A percentile compares a stretch with the other conserved stretches of the same genome.
Evolutionary conservation across 176 grass and related monocot genomes (phyloP).

Genomic region (Alloteropsis semialata): DNA sequence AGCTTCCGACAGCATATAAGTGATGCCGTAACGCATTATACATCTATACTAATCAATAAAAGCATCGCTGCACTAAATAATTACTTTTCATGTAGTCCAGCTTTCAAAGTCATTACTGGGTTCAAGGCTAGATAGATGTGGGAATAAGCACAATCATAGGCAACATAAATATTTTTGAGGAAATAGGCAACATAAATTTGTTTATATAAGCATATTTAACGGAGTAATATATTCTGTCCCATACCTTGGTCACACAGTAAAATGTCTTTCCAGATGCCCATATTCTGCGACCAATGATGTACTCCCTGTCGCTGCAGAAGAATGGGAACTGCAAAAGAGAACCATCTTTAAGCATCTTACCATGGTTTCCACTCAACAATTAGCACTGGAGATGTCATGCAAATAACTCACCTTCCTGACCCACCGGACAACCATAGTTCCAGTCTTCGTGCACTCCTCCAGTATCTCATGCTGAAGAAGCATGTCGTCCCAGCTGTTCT

Average conservation of each 20-base stretch:
- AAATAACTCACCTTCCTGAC: conserved; percentile 67
- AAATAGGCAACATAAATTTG: background rate
- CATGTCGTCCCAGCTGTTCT: conserved; percentile 89
- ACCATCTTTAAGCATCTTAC: background rate
- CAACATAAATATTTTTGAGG: background rate
- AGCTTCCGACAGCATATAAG: background rate
- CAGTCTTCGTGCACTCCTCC: conserved; percentile 65
- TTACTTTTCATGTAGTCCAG: background rate
- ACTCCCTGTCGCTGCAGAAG: conserved; percentile 94
- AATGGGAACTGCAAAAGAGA: conserved; percentile 77
- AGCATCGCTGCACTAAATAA: background rate
- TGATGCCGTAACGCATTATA: background rate
- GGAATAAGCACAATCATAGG: background rate
- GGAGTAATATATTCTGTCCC: background rate
- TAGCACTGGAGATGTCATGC: background rate
- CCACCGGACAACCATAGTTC: conserved; percentile 83
- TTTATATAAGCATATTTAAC: background rate
- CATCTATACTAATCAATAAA: background rate
- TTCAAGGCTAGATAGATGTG: background rate
- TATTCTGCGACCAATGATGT: conserved; percentile 86
- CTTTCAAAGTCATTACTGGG: background rate
- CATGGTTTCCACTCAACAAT: background rate
- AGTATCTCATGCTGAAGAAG: conserved; percentile 70
- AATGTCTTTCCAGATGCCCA: conserved; percentile 71
- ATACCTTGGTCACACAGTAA: conserved; percentile 92